Evolutionary conservation across 176 grass and related monocot genomes (phyloP).

Genomic region (Saccharum officinarum): DNA sequence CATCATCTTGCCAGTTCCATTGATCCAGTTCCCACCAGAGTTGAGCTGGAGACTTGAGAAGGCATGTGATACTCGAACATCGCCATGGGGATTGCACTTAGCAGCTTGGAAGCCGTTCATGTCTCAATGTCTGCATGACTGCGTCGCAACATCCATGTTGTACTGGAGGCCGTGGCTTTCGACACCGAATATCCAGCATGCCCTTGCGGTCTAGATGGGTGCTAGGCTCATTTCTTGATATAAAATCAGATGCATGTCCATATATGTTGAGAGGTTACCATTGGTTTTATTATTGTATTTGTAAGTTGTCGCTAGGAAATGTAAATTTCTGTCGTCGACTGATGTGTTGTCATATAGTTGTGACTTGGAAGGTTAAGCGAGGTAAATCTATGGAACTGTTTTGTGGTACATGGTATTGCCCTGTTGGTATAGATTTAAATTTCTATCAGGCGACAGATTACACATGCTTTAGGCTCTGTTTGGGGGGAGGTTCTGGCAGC

Average conservation of each 20-base stretch:
- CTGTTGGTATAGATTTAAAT: background rate
- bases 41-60: constrained; percentile 38
- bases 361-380: background rate
- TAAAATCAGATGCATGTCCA: background rate
- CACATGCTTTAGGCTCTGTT: too few relatives aligned
- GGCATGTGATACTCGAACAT: background rate
- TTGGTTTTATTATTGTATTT: constrained; percentile 17
- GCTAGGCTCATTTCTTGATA: background rate
- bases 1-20: constrained; percentile 29
- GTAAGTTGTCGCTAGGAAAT: constrained; percentile 13
- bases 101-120: background rate
- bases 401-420: background rate
- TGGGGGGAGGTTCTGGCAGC: too few relatives aligned
- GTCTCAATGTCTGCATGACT: too few relatives aligned
- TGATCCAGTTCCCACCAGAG: constrained; percentile 38
- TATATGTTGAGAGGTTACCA: background rate
- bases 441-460: too few relatives aligned
- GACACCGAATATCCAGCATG: background rate
- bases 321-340: background rate
- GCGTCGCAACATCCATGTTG: background rate
- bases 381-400: background rate
- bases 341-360: background rate
- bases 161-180: background rate
- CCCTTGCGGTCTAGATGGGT: background rate
- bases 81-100: background rate